Evolutionary conservation across 2,329 filamentous ascomycete genomes (phyloP).

Genomic region (Pseudodiploospora longispora): DNA sequence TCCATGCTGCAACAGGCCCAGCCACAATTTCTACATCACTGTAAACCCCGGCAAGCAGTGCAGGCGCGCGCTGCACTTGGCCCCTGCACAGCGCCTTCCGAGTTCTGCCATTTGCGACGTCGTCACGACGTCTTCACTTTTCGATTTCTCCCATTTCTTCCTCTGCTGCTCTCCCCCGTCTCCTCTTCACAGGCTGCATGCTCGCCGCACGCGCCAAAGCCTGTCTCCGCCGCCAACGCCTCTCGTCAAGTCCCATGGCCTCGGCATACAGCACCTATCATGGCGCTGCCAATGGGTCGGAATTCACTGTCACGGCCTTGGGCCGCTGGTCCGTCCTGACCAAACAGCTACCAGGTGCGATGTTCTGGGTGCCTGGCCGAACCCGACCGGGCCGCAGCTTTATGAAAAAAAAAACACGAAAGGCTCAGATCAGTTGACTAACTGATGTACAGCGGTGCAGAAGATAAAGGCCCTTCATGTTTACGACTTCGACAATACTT

Average conservation of each 20-base stretch:
- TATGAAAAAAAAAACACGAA: not conserved
- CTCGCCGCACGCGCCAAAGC: slow-evolving; percentile 9
- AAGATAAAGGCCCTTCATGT: slow-evolving; percentile 76
- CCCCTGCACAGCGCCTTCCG: no score
- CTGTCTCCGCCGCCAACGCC: slow-evolving; percentile 14
- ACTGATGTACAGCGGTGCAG: slow-evolving; percentile 40
- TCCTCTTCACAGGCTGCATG: slow-evolving; percentile 14
- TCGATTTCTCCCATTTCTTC: not conserved
- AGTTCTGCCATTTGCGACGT: no score
- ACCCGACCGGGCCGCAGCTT: no score
- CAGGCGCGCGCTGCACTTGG: no score
- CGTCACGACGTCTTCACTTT: not conserved
- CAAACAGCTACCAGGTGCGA: slow-evolving; percentile 59
- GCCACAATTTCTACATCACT: no score
- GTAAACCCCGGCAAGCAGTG: no score
- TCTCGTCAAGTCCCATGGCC: slow-evolving; percentile 27
- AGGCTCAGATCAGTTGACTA: not conserved
- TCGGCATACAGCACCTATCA: slow-evolving; percentile 31
- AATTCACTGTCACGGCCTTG: slow-evolving; percentile 61
- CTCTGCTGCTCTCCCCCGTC: slow-evolving; percentile 1
- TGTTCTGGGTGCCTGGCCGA: not conserved
- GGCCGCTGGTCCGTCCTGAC: slow-evolving; percentile 77
- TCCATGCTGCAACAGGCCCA: no score
- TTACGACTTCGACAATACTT: slow-evolving; percentile 97
- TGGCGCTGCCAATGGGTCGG: slow-evolving; percentile 23